phyloP scores from a whole-genome alignment of 2,329 filamentous ascomycete genomes.

The Talaromyces rugulosus region DNA sequence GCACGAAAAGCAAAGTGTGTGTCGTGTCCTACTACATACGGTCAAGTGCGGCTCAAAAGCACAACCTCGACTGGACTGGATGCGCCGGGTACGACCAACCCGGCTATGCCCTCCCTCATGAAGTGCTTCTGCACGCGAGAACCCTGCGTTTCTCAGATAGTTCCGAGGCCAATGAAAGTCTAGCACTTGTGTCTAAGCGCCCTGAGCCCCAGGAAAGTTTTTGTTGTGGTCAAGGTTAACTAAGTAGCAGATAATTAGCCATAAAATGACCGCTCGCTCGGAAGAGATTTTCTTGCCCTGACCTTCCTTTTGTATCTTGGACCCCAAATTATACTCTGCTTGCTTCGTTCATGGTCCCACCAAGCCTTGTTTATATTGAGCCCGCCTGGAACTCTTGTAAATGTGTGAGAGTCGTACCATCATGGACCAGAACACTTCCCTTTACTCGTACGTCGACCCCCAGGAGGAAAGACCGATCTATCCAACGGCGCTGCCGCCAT shows the following conservation, averaged over 20 bases:
- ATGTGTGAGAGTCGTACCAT: background rate
- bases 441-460: background rate
- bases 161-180: background rate
- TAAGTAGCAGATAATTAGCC: background rate
- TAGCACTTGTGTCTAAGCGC: background rate
- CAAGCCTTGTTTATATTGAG: background rate
- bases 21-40: background rate
- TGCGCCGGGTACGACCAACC: background rate
- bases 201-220: background rate
- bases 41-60: background rate
- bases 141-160: background rate
- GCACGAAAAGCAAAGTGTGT: background rate
- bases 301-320: background rate
- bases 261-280: background rate
- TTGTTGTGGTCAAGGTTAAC: background rate
- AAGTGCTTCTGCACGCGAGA: background rate
- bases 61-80: background rate
- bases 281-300: background rate
- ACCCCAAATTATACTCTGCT: background rate
- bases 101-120: background rate
- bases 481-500: background rate
- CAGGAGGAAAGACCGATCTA: background rate
- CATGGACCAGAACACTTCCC: constrained; percentile 1
- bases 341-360: background rate
- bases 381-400: background rate